Conservation (phyloP, 306 rosid genomes). For the Cucurbita pepo region DNA sequence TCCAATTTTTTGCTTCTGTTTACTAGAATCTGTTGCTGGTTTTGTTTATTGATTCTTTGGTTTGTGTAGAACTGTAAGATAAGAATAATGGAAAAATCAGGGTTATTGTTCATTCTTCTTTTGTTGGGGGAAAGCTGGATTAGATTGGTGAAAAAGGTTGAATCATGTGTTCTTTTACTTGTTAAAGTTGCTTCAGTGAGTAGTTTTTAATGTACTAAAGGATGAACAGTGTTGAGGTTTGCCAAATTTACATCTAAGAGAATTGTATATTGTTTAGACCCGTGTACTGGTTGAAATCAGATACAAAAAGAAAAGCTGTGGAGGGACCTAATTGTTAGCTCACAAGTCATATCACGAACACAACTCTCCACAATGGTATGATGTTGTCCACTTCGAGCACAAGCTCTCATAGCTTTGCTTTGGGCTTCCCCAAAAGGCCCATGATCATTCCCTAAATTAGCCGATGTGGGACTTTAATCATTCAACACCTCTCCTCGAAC, state of each 20-base stretch:
- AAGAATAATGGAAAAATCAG: background rate
- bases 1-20: background rate
- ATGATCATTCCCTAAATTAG: too few species aligned
- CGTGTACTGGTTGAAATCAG: background rate
- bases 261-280: background rate
- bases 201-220: background rate
- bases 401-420: too few species aligned
- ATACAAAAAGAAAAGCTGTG: background rate
- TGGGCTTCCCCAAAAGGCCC: too few species aligned
- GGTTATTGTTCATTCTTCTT: background rate
- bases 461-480: too few species aligned
- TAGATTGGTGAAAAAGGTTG: background rate
- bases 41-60: background rate
- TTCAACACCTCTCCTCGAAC: too few species aligned
- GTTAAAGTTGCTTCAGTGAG: background rate
- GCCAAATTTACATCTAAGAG: background rate
- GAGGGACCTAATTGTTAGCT: background rate
- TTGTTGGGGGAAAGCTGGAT: background rate
- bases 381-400: too few species aligned
- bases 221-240: background rate
- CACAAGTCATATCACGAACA: background rate
- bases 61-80: background rate
- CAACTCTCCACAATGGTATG: too few species aligned
- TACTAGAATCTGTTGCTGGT: background rate
- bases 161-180: background rate